Base-by-base conservation (phyloP, 306 rosid genomes). In the Dicorynia guianensis region DNA sequence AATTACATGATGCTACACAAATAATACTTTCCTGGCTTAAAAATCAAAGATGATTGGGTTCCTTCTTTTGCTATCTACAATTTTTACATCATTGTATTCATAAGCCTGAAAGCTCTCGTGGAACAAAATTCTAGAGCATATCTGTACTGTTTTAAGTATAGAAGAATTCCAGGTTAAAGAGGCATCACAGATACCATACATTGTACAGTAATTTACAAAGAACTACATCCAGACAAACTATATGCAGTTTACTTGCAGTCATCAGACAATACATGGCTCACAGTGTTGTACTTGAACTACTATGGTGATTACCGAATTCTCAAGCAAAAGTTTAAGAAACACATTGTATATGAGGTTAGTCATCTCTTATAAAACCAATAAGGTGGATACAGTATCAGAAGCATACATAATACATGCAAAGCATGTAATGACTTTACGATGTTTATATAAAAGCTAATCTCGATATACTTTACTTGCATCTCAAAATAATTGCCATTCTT, bases 251-350 rank as follows among this genome's bases (percentile, higher is more conserved):
- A 15, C 8, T 44, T 34, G 67, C 44, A 54, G 61, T 53, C 58
- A 61, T 62, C 76, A 53, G 52, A 43, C 6, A 72, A 33, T 5
- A 12, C 62, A 61, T 71, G 60, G 66, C 58, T 53, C 39, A 13
- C 12, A 13, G 59, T n/a, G 58, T 33, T 7, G 35, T 11, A 13
- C n/a, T 5, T 20, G 19, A 36, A 59, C 13, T 38, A 40, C 11
- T n/a, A 50, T 69, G 56, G 9, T 42, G 71, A 25, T 25, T 1
- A 15, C 38, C 35, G 42, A 67, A 65, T 30, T 44, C 40, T 19
- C 40, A 38, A 66, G 30, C 44, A 47, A 76, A 13, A 19, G 13
- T 34, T 47, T 44, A 7, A 13, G 25, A 47, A 46, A 39, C 71
- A 57, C 6, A 76, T 47, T 20, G 62, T 57, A 75, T 35, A 68